Conservation (phyloP, 75 land plant species). For the Sequoia sempervirens region DNA sequence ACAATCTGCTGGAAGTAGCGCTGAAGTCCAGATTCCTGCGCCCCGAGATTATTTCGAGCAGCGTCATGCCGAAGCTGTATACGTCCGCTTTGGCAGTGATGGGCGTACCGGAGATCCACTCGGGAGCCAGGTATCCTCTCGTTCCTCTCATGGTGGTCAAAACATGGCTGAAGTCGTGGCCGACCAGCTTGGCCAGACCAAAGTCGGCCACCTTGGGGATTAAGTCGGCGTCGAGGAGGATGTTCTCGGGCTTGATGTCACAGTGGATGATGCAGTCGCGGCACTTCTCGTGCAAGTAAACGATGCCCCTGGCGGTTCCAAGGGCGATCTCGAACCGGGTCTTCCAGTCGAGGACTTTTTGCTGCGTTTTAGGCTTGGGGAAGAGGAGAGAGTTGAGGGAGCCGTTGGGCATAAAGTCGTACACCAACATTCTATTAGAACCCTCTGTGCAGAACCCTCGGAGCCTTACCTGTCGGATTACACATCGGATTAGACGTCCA, state of each 20-base stretch:
- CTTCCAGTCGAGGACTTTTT: constrained; percentile 41
- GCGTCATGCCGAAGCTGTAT: constrained; percentile 76
- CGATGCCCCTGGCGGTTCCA: constrained; percentile 61
- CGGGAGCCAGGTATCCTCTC: constrained; percentile 77
- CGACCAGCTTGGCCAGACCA: constrained; percentile 57
- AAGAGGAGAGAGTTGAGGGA: constrained; percentile 19
- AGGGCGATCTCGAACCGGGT: constrained; percentile 57
- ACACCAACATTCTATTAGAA: constrained; percentile 47
- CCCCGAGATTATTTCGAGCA: constrained; percentile 63
- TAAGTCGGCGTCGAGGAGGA: constrained; percentile 58
- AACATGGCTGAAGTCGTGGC: constrained; percentile 36
- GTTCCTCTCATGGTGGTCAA: constrained; percentile 60
- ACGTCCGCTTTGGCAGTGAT: constrained; percentile 72
- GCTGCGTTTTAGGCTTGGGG: not conserved
- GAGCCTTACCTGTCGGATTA: constrained; percentile 1
- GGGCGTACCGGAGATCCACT: constrained; percentile 31
- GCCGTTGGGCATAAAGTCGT: constrained; percentile 43
- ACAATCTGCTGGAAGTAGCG: constrained; percentile 36
- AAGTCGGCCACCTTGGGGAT: constrained; percentile 76
- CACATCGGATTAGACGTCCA: not conserved
- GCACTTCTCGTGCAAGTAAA: constrained; percentile 72
- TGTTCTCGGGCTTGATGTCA: constrained; percentile 80
- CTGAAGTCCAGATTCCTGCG: constrained; percentile 27
- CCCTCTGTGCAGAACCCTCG: constrained; percentile 55
- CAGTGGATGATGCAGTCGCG: constrained; percentile 67